Percentiles rank a stretch among this genome's conserved stretches.
Conservation (phyloP, 192 early-diverging fungal genomes). For the Paraglomus brasilianum region DNA sequence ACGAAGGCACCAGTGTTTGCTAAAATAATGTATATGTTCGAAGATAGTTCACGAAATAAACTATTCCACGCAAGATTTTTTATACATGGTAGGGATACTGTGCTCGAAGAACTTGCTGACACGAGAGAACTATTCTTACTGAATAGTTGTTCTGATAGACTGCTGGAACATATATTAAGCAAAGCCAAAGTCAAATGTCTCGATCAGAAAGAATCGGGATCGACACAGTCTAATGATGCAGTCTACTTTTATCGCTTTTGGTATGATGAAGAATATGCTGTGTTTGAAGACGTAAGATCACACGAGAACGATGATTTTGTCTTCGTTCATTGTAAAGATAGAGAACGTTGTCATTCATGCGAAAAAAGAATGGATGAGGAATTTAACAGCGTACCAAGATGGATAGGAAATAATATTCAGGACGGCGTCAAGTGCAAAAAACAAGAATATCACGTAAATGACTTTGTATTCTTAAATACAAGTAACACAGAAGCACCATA, state of each 20-base stretch:
- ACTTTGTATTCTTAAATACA: slow-evolving; percentile 58
- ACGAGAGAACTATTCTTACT: slow-evolving; percentile 56
- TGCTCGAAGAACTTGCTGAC: slow-evolving; percentile 54
- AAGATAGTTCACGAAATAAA: slow-evolving; percentile 27
- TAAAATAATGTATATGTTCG: slow-evolving; percentile 44
- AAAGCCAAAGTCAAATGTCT: slow-evolving; percentile 40
- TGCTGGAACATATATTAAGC: slow-evolving; percentile 44
- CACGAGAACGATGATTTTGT: slow-evolving; percentile 33
- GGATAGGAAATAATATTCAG: neutral
- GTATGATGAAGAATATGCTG: slow-evolving; percentile 53
- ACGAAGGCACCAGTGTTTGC: slow-evolving; percentile 41
- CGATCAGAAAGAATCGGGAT: slow-evolving; percentile 39
- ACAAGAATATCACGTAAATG: slow-evolving; percentile 51
- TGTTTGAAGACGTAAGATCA: slow-evolving; percentile 52
- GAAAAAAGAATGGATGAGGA: neutral
- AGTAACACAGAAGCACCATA: slow-evolving; percentile 45
- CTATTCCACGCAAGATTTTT: slow-evolving; percentile 53
- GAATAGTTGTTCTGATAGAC: slow-evolving; percentile 50
- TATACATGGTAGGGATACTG: slow-evolving; percentile 52
- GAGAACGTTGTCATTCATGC: slow-evolving; percentile 30
- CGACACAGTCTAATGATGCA: slow-evolving; percentile 33
- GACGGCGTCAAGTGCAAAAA: slow-evolving; percentile 30
- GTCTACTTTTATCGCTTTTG: slow-evolving; percentile 41
- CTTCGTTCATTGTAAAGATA: slow-evolving; percentile 29
- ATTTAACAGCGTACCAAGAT: neutral